Percentiles rank a stretch among this genome's conserved stretches.
phyloP scores from a whole-genome alignment of 495 filamentous ascomycete species.

The Penicillium simplicissimum region DNA sequence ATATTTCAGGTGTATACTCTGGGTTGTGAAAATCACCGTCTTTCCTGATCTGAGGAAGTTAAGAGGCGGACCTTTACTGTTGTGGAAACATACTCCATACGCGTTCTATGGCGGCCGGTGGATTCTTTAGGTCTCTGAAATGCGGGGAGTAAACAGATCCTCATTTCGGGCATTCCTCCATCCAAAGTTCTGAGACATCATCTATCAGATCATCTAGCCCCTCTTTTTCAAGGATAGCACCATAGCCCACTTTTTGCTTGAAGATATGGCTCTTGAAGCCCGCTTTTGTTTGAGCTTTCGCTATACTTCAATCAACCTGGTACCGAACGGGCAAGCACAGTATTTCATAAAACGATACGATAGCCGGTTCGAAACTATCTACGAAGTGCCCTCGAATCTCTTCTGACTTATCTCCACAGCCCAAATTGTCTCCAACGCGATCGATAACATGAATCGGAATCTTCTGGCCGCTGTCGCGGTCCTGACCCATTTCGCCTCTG shows the following conservation, averaged over 20 bases:
- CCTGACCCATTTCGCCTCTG: conserved; percentile 21
- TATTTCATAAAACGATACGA: not conserved
- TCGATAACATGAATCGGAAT: conserved; percentile 2
- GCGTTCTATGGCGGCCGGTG: conserved; percentile 3
- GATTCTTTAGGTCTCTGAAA: conserved; percentile 13
- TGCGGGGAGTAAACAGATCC: conserved; percentile 19
- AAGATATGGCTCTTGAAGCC: not conserved
- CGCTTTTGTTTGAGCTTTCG: not conserved
- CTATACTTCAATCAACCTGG: not conserved
- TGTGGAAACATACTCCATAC: not conserved
- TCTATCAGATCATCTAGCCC: not conserved
- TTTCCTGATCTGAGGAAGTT: not conserved
- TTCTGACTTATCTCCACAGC: not conserved
- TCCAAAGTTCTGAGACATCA: conserved; percentile 1
- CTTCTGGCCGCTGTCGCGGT: conserved; percentile 3
- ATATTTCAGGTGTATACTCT: too few species aligned
- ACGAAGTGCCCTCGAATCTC: not conserved
- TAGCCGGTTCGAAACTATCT: not conserved
- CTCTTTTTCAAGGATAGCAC: not conserved
- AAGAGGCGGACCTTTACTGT: not conserved
- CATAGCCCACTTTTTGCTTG: not conserved
- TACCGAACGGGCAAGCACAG: not conserved
- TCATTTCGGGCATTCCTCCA: conserved; percentile 14
- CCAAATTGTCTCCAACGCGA: not conserved
- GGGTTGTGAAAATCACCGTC: too few species aligned